A percentile compares a stretch with the other conserved stretches of the same genome.
Evolutionary conservation across 495 filamentous ascomycete species (phyloP).

Genomic region (Bacidia rubella): DNA sequence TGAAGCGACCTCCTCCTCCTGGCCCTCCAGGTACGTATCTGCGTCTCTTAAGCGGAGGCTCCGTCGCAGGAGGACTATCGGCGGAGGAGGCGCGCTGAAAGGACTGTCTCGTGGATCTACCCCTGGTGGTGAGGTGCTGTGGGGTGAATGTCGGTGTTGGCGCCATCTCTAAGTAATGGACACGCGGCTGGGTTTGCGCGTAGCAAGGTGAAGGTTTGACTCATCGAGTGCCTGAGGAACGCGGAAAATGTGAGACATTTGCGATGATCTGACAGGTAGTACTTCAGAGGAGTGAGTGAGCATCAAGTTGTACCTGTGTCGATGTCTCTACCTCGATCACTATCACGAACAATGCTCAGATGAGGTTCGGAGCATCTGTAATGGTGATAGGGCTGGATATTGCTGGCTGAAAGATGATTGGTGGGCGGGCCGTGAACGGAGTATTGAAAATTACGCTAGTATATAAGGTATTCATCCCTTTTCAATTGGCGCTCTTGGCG

Average conservation of each 20-base stretch:
- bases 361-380: not conserved
- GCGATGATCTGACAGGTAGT: not conserved
- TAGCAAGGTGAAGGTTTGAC: conserved; percentile 3
- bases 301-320: too few relatives aligned
- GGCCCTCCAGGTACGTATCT: conserved; percentile 67
- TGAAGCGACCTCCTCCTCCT: conserved; percentile 65
- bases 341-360: not conserved
- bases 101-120: conserved; percentile 25
- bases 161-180: conserved; percentile 20
- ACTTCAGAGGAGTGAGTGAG: not conserved
- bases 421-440: not conserved
- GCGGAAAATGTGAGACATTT: not conserved
- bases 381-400: conserved; percentile 2
- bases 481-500: too few relatives aligned
- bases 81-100: conserved; percentile 22
- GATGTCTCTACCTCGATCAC: too few relatives aligned
- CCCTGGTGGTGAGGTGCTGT: conserved; percentile 22
- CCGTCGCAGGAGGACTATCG: conserved; percentile 28
- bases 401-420: not conserved
- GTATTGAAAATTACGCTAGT: too few relatives aligned
- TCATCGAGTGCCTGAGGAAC: not conserved
- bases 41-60: conserved; percentile 35
- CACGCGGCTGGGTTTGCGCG: conserved; percentile 5
- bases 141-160: conserved; percentile 24
- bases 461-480: too few relatives aligned